Conservation (phyloP, 805 yeast species). For the Kurtzmaniella cleridarum region DNA sequence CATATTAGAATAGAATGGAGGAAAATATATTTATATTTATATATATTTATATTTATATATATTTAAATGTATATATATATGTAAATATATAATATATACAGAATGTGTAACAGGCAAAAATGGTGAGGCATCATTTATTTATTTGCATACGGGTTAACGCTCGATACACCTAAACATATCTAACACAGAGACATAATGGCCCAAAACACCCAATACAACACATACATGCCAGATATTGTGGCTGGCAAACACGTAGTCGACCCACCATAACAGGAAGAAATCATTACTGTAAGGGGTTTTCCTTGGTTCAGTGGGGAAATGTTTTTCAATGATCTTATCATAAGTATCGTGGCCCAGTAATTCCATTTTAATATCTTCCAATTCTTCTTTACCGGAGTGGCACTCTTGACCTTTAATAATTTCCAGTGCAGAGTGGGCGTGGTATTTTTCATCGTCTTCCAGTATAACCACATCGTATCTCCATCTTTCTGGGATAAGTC, state of each 20-base stretch:
- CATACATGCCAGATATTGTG: constrained; percentile 94
- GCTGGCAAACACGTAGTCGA: constrained; percentile 66
- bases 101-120: too few species aligned
- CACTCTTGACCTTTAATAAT: constrained; percentile 30
- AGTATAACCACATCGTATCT: constrained; percentile 63
- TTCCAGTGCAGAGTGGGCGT: constrained; percentile 22
- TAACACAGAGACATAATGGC: constrained; percentile 77
- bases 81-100: too few species aligned
- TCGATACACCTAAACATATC: constrained; percentile 46
- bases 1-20: too few species aligned
- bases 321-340: constrained; percentile 27
- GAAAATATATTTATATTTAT: too few species aligned
- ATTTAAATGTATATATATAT: too few species aligned
- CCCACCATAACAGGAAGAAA: constrained; percentile 73
- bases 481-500: constrained; percentile 85
- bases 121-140: too few species aligned
- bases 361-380: constrained; percentile 24
- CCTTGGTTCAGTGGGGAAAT: constrained; percentile 29
- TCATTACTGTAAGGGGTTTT: constrained; percentile 30
- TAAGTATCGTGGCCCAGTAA: constrained; percentile 12
- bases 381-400: constrained; percentile 34
- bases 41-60: too few species aligned
- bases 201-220: constrained; percentile 83
- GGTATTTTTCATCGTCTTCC: constrained; percentile 23
- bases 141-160: too few species aligned